Conservation (phyloP, 768 basidiomycete species). For the Rhodosporidiobolus sp. region DNA sequence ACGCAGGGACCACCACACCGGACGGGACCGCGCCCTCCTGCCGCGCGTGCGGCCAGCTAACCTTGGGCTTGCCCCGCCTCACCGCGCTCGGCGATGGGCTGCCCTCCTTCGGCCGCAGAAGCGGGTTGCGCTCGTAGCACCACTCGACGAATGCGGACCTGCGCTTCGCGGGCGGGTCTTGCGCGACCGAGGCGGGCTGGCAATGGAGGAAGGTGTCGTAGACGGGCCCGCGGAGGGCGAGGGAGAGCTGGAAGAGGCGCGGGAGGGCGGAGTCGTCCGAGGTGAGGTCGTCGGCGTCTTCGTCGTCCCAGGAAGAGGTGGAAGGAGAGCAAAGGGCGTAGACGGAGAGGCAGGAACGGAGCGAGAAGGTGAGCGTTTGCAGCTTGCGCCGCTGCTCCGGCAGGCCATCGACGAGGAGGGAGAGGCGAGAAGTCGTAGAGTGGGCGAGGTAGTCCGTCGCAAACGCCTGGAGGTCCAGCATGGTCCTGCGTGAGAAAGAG, state of each 20-base stretch:
- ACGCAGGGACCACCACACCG: too few relatives aligned
- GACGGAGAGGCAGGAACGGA: conserved; percentile 8
- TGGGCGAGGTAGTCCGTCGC: conserved; percentile 17
- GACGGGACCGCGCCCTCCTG: neutral
- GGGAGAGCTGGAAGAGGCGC: conserved; percentile 31
- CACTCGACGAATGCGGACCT: conserved; percentile 26
- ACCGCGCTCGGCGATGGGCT: too few relatives aligned
- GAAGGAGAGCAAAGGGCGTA: conserved; percentile 12
- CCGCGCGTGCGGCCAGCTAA: neutral
- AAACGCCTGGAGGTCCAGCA: conserved; percentile 31
- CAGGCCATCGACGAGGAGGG: conserved; percentile 27
- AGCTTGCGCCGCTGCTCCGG: neutral
- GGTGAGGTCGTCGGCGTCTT: conserved; percentile 9
- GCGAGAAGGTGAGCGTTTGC: conserved; percentile 7
- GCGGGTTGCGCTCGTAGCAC: conserved; percentile 13
- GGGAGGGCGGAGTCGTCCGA: conserved; percentile 19
- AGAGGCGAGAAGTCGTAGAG: conserved; percentile 9
- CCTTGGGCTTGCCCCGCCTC: neutral
- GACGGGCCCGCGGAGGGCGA: conserved; percentile 19
- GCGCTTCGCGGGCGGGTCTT: conserved; percentile 2
- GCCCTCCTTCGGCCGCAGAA: neutral
- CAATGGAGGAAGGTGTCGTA: conserved; percentile 15
- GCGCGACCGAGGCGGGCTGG: neutral
- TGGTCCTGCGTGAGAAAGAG: neutral
- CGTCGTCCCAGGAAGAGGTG: neutral